These are phyloP conservation scores for Pseudopyrenochaeta lycopersici DNA, from an alignment of 2,329 filamentous ascomycete species.

Conservation along the genomic window DNA sequence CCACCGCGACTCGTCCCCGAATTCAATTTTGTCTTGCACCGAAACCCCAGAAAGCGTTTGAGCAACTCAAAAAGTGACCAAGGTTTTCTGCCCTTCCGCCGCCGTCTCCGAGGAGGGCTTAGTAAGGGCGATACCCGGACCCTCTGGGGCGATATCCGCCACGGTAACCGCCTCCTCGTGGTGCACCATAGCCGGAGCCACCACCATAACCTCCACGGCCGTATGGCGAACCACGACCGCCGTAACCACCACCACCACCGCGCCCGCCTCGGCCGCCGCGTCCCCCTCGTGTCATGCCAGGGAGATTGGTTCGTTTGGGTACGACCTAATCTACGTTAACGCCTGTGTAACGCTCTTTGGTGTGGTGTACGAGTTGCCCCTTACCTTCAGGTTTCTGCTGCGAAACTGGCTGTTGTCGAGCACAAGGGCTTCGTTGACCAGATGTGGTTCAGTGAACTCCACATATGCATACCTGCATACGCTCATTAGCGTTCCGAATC, in stretches of 20 bases:
- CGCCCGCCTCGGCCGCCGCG: constrained; percentile 64
- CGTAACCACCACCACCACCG: constrained; percentile 45
- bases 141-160: constrained; percentile 49
- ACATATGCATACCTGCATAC: constrained; percentile 92
- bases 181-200: constrained; percentile 34
- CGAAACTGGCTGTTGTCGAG: constrained; percentile 97
- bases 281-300: constrained; percentile 87
- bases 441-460: constrained; percentile 92
- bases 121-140: constrained; percentile 27
- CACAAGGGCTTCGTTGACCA: constrained; percentile 92
- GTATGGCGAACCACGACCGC: constrained; percentile 63
- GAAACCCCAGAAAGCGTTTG: not conserved
- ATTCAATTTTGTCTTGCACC: constrained; percentile 9
- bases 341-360: constrained; percentile 2
- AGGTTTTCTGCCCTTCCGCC: not conserved
- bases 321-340: constrained; percentile 64
- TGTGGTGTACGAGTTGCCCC: not conserved
- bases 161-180: constrained; percentile 54
- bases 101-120: not conserved
- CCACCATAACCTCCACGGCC: constrained; percentile 43
- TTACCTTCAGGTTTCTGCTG: constrained; percentile 92
- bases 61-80: not conserved
- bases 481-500: constrained; percentile 62
- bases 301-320: constrained; percentile 95
- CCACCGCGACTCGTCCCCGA: not conserved